Conservation (phyloP, 2,329 filamentous ascomycete species). For the Alternaria triticimaculans region DNA sequence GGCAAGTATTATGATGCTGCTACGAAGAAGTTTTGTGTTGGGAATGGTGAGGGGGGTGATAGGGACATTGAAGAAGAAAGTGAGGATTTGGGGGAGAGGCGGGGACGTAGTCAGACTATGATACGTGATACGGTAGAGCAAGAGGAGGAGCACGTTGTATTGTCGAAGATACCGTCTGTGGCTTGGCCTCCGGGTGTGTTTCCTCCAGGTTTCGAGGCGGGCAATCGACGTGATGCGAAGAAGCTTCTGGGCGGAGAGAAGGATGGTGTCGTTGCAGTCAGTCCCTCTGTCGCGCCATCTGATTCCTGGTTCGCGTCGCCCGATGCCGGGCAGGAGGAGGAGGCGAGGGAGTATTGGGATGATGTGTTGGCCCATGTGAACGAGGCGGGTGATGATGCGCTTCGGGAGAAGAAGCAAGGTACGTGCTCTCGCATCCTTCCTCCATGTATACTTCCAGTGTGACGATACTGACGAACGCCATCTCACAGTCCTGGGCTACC, state of each 20-base stretch:
- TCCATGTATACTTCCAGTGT: neutral
- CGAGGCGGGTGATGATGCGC: neutral
- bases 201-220: neutral
- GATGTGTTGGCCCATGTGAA: neutral
- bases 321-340: neutral
- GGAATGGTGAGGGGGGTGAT: too few relatives aligned
- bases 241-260: neutral
- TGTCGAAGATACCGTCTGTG: neutral
- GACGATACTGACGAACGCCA: neutral
- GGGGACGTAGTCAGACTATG: neutral
- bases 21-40: neutral
- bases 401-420: neutral
- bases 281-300: neutral
- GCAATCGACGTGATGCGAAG: neutral
- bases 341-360: neutral
- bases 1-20: neutral
- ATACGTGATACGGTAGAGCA: neutral
- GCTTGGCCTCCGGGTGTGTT: neutral
- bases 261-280: neutral
- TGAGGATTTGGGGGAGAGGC: neutral
- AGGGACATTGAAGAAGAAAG: neutral
- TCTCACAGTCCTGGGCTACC: neutral
- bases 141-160: neutral
- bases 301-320: neutral
- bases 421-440: neutral